phyloP scores from a whole-genome alignment of 1,284 basidiomycete species.

The Pterulicium gracile region DNA sequence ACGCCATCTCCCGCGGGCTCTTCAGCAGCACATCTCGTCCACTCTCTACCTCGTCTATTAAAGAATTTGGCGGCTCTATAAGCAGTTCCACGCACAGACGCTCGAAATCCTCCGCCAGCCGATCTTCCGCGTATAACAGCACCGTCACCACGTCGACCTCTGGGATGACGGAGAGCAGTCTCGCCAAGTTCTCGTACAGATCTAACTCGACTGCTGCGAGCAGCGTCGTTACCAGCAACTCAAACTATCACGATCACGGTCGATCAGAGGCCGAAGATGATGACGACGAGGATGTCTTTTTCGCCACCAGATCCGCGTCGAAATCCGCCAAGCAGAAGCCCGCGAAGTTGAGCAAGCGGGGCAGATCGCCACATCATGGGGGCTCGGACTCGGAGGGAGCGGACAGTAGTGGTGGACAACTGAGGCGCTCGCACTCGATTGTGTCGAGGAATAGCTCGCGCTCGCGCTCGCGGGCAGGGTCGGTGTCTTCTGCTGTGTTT shows the following conservation, averaged over 20 bases:
- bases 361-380: constrained; percentile 36
- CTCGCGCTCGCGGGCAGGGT: constrained; percentile 12
- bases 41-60: constrained; percentile 36
- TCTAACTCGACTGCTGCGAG: constrained; percentile 56
- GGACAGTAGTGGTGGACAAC: constrained; percentile 15
- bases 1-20: constrained; percentile 72
- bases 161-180: constrained; percentile 22
- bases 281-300: constrained; percentile 38
- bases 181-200: constrained; percentile 51
- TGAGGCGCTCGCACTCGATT: constrained; percentile 22
- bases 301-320: constrained; percentile 33
- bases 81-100: constrained; percentile 36
- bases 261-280: background rate
- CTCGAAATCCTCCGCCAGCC: constrained; percentile 54
- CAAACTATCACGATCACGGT: background rate
- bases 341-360: constrained; percentile 35
- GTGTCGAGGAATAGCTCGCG: background rate
- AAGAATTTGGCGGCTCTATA: constrained; percentile 58
- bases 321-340: constrained; percentile 31
- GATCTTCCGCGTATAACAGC: constrained; percentile 56
- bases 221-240: constrained; percentile 24
- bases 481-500: constrained; percentile 28
- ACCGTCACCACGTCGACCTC: constrained; percentile 54
- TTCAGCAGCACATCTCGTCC: constrained; percentile 44
- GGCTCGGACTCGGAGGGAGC: constrained; percentile 32